Base-by-base conservation (phyloP, 164 flowering plant genomes). In the Dillenia suffruticosa region DNA sequence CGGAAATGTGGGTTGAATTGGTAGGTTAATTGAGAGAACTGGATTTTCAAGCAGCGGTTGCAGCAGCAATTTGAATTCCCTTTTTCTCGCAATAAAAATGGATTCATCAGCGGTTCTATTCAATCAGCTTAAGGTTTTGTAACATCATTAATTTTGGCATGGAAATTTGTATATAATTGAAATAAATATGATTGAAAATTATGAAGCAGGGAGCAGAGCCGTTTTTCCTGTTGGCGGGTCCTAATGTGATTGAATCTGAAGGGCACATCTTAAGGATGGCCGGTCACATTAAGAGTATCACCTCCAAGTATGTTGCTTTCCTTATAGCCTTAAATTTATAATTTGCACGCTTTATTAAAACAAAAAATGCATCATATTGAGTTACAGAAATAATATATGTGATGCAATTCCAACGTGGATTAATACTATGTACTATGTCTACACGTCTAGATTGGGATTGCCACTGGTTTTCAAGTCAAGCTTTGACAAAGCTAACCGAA, bases 191-290 rank as follows among this genome's bases (percentile, higher is more conserved):
- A 9, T 50, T 26, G 9, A 47, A 14, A 3, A 49, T 49, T 13
- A 61, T 1, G 44, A 44, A 51, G 50, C 80, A 94, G 96, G 76
- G 72, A 1, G 84, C 97, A 15, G 86, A 89, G 2, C 99, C 97
- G 14, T 94, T 94, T 63, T 94, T 94, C 81, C 17, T 94, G 64
- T 63, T 91, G 52, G 99, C 99, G 2, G 99, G 99, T 8, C 99
- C 97, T 17, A 94, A 94, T 82, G 99, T 94, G 71, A 92, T 94
- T 59, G 97, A 94, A 79, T 94, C 99, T 1, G 99, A 94, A 74
- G 96, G 88, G 44, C 99, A 94, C 64, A 67, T 92, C 63, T 49
- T 91, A 14, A 66, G 74, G 50, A 91, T 94, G 96, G 97, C 99
- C 47, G 74, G 75, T 53, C 84, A 82, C 63, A 75, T 94, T 22